These are phyloP conservation scores for Brassica juncea DNA, from an alignment of 345 rosid species.

Conservation along the genomic window DNA sequence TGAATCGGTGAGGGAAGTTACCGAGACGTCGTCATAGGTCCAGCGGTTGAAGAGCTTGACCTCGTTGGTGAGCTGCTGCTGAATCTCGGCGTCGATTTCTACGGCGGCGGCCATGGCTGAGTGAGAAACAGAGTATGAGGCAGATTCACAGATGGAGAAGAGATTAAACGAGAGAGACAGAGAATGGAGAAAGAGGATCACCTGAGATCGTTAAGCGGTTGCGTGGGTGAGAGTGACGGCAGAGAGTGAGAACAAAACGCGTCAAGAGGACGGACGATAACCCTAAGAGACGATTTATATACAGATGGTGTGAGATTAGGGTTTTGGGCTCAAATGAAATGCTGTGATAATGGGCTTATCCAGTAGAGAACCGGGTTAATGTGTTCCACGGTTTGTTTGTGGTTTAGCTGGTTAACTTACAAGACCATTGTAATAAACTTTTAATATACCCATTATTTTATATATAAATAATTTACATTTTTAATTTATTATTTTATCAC, in stretches of 20 bases:
- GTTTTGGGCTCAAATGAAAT: constrained; percentile 21
- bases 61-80: constrained; percentile 45
- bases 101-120: constrained; percentile 39
- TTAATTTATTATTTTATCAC: no score
- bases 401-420: constrained; percentile 21
- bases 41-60: constrained; percentile 83
- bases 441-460: not conserved
- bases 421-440: not conserved
- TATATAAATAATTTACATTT: not conserved
- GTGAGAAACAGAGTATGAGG: constrained; percentile 12
- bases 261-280: constrained; percentile 23
- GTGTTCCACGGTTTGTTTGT: not conserved
- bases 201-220: constrained; percentile 32
- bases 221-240: constrained; percentile 36
- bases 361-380: constrained; percentile 16
- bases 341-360: constrained; percentile 29
- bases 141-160: not conserved
- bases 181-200: not conserved
- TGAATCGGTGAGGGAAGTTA: constrained; percentile 6
- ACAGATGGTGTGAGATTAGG: not conserved
- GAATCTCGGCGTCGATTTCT: constrained; percentile 33
- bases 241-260: not conserved
- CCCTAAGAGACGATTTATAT: constrained; percentile 32
- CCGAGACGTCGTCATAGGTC: constrained; percentile 68
- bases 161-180: not conserved